Evolutionary conservation across 352 stramenopile genomes (phyloP), one percentile per base, ranked within the genome.

Genomic region (Pythium oligandrum): DNA sequence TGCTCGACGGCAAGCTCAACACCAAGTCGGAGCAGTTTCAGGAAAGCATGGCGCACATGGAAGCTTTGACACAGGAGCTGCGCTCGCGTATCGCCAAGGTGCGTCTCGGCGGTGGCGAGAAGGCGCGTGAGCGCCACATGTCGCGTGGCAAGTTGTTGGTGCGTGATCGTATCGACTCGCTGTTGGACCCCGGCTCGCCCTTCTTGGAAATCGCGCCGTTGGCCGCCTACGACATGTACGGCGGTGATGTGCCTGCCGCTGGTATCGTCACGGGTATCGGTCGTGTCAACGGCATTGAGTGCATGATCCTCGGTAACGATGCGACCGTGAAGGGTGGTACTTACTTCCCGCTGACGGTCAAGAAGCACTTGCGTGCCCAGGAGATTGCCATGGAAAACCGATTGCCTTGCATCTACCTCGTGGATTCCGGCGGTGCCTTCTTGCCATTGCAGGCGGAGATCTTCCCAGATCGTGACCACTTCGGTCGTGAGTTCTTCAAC

Each of bases 401-500:
- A 30, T 67, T 99, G 40, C 96, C 97, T 2, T 99, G 97, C 57
- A 86, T 99, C 37, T 99, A 99, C 69, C 68, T 99, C 49, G 96
- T 98, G 5, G 93, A 98, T 68, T 97, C 78, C 4, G 78, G 96
- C 35, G 96, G 96, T 33, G 97, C 97, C 4, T 99, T 97, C 68
- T 64, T 99, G 46, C 96, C 96, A 1, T 81, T 88, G 60, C 97
- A 99, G 63, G 92, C 75, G 36, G 93, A 99, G 33, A 97, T 99
- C 11, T 99, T 99, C 73, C 96, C 97, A 0, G 96, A 99, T 60
- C 83, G 81, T 44, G 87, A 98, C 56, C 88, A 98, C 59, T 99
- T 99, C 80, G 97, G 97, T 42, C 74, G 96, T 6, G 98, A 98
- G 59, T 99, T 99, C 67, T 99, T 97, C 70, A 99, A 99, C 78